Percentiles rank a stretch among this genome's conserved stretches.
phyloP scores from a whole-genome alignment of 2,329 filamentous ascomycete genomes.

The Venturia effusa region DNA sequence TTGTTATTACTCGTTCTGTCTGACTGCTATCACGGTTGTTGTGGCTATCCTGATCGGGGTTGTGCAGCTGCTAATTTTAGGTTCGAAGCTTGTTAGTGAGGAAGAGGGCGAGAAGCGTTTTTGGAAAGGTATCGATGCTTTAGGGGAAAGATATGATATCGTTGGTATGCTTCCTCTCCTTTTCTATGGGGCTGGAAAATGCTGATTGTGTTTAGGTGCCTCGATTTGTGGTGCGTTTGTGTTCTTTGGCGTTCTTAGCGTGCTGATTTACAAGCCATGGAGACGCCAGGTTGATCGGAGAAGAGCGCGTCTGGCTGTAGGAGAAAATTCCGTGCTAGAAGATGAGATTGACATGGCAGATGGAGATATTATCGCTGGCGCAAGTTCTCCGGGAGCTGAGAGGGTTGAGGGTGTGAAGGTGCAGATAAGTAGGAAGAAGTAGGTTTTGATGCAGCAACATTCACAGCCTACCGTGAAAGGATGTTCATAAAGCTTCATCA shows the following conservation, averaged over 20 bases:
- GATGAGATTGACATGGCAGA: not conserved
- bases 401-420: not conserved
- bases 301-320: slow-evolving; percentile 13
- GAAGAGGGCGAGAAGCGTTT: slow-evolving; percentile 66
- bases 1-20: slow-evolving; percentile 82
- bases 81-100: slow-evolving; percentile 53
- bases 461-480: not conserved
- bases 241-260: slow-evolving; percentile 60
- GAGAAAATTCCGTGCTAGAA: not conserved
- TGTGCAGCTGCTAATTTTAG: slow-evolving; percentile 64
- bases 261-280: slow-evolving; percentile 74
- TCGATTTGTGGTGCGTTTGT: slow-evolving; percentile 79
- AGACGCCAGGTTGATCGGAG: slow-evolving; percentile 44
- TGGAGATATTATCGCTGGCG: not conserved
- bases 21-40: slow-evolving; percentile 72
- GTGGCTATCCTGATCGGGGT: slow-evolving; percentile 79
- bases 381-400: not conserved
- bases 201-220: slow-evolving; percentile 35
- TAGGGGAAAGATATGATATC: slow-evolving; percentile 73
- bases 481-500: not conserved
- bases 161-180: slow-evolving; percentile 42
- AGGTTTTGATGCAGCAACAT: not conserved
- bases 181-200: not conserved
- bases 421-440: not conserved
- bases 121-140: slow-evolving; percentile 74